Base-by-base conservation (phyloP, 2,329 filamentous ascomycete species). In the Neofusicoccum umdonicola region DNA sequence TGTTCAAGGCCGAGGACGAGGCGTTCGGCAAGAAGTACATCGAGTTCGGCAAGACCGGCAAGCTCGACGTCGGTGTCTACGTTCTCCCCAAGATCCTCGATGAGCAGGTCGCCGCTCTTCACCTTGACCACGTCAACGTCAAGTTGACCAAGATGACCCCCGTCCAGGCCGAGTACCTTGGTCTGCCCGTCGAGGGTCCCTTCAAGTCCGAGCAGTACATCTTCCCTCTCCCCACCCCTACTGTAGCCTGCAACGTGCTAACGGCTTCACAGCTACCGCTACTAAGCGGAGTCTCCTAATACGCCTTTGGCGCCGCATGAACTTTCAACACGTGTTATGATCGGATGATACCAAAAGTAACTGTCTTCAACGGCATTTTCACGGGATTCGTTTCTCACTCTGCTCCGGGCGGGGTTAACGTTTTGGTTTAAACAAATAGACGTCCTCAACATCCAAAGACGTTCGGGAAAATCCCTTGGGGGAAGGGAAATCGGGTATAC, bases 21-120 rank as follows among this genome's bases (percentile, higher is more conserved):
- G 90, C 84, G 65, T 99, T 96, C 80, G 88, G 90, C 82, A 84
- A 91, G 83, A 97, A 97, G 88, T 96, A 97, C 84, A 83, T 93
- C 74, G 95, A 97, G 84, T 99, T 97, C 80, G 92, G 91, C 83
- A 92, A 93, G 86, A 88, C 87, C 69, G 92, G 91, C 82, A 93
- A 95, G 87, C 91, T 97, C 78, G 87, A 90, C 65, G 84, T 96
- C 72, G 91, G 94, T 75, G 95, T 98, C 84, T 97, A 96, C 83
- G 93, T 96, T 74, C 87, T 97, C 74, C 95, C 95, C 82, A 99
- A 99, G 93, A 93, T 97, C 77, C 89, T 99, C 70, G 95, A 99
- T 76, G 95, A 99, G 89, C 93, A 97, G 84, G 95, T 99, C 77
- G 95, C 95, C 78, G 87, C 90, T 78, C 91, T 97, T 71, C 95